Evolutionary conservation across 768 basidiomycete species (phyloP).

Genomic region (Mycena venus): DNA sequence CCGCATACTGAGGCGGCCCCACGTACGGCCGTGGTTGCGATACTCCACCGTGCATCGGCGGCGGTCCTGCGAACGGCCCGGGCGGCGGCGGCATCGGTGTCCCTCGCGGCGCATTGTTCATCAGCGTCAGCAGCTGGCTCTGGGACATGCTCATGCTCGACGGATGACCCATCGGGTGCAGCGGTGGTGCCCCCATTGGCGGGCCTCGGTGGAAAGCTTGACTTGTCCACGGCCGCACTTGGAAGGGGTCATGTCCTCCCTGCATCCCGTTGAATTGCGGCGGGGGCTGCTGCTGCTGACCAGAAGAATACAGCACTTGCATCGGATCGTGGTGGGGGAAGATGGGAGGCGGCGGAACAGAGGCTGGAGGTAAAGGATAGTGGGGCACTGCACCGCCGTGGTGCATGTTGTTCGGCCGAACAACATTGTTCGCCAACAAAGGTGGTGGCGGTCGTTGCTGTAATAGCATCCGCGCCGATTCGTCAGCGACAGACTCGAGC

Average conservation of each 20-base stretch:
- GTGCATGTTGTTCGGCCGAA: conserved; percentile 8
- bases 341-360: conserved; percentile 30
- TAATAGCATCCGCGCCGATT: conserved; percentile 70
- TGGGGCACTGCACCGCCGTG: conserved; percentile 2
- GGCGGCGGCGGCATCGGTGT: conserved; percentile 32
- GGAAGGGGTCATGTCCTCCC: conserved; percentile 33
- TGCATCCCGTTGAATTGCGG: conserved; percentile 13
- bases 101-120: conserved; percentile 54
- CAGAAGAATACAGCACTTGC: conserved; percentile 33
- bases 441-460: conserved; percentile 34
- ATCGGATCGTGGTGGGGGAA: conserved; percentile 31
- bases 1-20: neutral
- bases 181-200: conserved; percentile 36
- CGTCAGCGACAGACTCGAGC: conserved; percentile 78
- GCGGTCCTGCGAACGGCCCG: conserved; percentile 6
- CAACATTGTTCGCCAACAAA: neutral
- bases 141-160: conserved; percentile 65
- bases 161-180: conserved; percentile 44
- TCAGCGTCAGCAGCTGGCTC: conserved; percentile 59
- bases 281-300: conserved; percentile 14
- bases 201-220: conserved; percentile 38
- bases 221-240: conserved; percentile 53
- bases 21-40: conserved; percentile 4
- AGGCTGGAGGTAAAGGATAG: conserved; percentile 34
- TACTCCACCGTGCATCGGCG: conserved; percentile 1